Evolutionary conservation across 805 yeast genomes (phyloP).

Genomic region (Nakazawaea molendinolei): DNA sequence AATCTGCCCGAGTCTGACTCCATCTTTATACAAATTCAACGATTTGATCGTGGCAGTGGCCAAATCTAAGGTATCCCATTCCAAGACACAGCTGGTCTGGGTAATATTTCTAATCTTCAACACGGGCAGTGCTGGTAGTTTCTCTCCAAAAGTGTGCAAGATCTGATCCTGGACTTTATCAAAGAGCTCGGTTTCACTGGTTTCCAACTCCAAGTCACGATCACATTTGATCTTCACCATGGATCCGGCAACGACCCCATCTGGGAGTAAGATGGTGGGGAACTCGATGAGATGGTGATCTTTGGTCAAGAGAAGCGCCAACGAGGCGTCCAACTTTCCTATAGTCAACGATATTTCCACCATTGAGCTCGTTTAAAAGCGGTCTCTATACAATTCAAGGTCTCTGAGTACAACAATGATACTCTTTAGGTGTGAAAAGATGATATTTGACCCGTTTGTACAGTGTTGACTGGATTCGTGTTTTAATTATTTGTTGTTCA

Average conservation of each 20-base stretch:
- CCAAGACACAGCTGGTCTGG: slow-evolving; percentile 90
- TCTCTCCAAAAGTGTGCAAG: slow-evolving; percentile 61
- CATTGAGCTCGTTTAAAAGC: slow-evolving; percentile 40
- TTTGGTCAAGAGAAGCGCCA: slow-evolving; percentile 82
- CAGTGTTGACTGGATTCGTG: background rate
- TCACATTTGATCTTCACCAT: slow-evolving; percentile 82
- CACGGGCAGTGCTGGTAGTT: slow-evolving; percentile 65
- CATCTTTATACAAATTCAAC: slow-evolving; percentile 70
- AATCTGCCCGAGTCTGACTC: slow-evolving; percentile 66
- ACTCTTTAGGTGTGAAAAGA: too few relatives aligned
- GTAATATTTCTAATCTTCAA: slow-evolving; percentile 72
- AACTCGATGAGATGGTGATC: slow-evolving; percentile 92
- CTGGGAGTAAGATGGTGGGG: slow-evolving; percentile 90
- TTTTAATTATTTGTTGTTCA: background rate
- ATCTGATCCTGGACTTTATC: slow-evolving; percentile 67
- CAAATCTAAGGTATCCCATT: slow-evolving; percentile 83
- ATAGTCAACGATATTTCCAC: slow-evolving; percentile 91
- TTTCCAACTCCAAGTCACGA: slow-evolving; percentile 63
- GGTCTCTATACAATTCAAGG: background rate
- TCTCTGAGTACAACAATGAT: background rate
- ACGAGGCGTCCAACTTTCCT: slow-evolving; percentile 91
- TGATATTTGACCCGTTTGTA: too few relatives aligned
- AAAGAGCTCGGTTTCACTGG: slow-evolving; percentile 51
- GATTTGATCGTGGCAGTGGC: slow-evolving; percentile 80
- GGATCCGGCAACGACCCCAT: slow-evolving; percentile 87